phyloP scores from a whole-genome alignment of 768 basidiomycete genomes.

The Gloeostereum incarnatum region DNA sequence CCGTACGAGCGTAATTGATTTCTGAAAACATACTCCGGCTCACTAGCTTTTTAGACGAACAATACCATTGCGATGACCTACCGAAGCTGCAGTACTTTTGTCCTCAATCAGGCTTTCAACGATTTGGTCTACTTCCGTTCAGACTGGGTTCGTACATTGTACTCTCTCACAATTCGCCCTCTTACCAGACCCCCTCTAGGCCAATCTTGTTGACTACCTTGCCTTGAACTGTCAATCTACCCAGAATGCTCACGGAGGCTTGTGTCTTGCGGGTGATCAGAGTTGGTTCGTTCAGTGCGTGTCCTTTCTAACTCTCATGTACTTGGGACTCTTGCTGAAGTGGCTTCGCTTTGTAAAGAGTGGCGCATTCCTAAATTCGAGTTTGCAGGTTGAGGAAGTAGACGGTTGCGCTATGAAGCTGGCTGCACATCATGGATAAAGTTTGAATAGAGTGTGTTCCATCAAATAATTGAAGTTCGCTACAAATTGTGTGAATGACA shows the following conservation, averaged over 20 bases:
- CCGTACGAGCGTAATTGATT: not conserved
- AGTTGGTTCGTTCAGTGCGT: conserved; percentile 23
- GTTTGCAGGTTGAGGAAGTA: no score
- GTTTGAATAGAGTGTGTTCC: no score
- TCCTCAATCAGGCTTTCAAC: conserved; percentile 19
- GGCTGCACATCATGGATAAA: no score
- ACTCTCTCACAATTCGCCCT: not conserved
- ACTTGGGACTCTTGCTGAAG: no score
- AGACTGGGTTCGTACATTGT: conserved; percentile 15
- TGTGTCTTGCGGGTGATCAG: conserved; percentile 20
- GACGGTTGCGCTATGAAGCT: no score
- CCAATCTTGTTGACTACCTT: conserved; percentile 15
- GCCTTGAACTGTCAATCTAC: conserved; percentile 20
- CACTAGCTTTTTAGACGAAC: not conserved
- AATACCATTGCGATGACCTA: conserved; percentile 12
- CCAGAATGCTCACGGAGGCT: conserved; percentile 22
- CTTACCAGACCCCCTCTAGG: conserved; percentile 5
- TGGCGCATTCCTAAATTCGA: no score
- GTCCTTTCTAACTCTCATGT: no score
- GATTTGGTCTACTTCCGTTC: conserved; percentile 19
- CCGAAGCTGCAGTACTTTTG: conserved; percentile 17
- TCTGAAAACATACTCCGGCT: not conserved
- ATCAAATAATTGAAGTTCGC: no score
- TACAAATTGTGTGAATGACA: no score
- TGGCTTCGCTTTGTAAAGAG: no score